These are phyloP conservation scores for Neopestalotiopsis sp. DNA, from an alignment of 2,329 filamentous ascomycete genomes.

Conservation along the genomic window DNA sequence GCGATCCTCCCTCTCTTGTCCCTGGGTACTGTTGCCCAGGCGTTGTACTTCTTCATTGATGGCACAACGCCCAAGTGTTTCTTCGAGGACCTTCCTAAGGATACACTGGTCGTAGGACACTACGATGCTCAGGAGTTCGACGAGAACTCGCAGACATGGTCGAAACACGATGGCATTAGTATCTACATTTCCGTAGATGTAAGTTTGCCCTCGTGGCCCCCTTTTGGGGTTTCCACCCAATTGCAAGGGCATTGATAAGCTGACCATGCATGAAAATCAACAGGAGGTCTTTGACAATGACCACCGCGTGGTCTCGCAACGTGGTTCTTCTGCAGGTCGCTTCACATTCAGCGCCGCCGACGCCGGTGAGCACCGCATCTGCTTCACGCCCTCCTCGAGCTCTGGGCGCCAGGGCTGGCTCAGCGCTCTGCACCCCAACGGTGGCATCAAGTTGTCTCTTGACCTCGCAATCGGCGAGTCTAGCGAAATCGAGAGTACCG, in stretches of 20 bases:
- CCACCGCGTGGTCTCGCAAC: constrained; percentile 92
- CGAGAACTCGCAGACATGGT: constrained; percentile 70
- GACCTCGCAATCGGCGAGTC: constrained; percentile 96
- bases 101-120: constrained; percentile 93
- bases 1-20: constrained; percentile 69
- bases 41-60: constrained; percentile 96
- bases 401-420: constrained; percentile 76
- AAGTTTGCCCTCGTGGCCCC: not conserved
- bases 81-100: constrained; percentile 97
- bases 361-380: constrained; percentile 93
- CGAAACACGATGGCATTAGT: constrained; percentile 75
- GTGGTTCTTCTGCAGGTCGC: constrained; percentile 75
- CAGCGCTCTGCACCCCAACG: constrained; percentile 66
- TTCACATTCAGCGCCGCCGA: constrained; percentile 97
- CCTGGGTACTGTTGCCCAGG: constrained; percentile 71
- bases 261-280: not conserved
- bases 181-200: constrained; percentile 91
- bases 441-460: constrained; percentile 82
- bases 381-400: constrained; percentile 85
- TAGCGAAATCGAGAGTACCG: constrained; percentile 88
- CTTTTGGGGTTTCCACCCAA: not conserved
- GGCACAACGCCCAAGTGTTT: constrained; percentile 89
- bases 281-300: constrained; percentile 95
- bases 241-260: not conserved
- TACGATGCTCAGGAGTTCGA: constrained; percentile 88